Base-by-base conservation (phyloP, 169 alveolate species). In the Plasmodium coatneyi region DNA sequence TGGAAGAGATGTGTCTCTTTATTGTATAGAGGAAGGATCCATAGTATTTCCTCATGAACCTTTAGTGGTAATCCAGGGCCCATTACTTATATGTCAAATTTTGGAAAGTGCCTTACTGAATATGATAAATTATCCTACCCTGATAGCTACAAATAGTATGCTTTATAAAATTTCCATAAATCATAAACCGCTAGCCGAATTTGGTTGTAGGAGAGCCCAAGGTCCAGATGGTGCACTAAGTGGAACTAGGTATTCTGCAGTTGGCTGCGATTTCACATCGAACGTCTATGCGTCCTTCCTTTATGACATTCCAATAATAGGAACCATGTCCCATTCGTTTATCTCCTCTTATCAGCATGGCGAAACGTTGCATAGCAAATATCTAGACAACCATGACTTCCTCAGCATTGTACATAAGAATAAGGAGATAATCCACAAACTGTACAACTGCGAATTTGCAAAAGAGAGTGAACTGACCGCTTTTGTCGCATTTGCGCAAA, bases 151-250 rank as follows among this genome's bases (percentile, higher is more conserved):
- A 19, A 97, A 97, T 79, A 98, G 97, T 41, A 71, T 96, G 60
- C 36, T 32, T 49, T 22, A 76, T 80, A 79, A 80, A 78, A 49
- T 92, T 41, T 81, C 92, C 7, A 84, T 66, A 80, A 86, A 66
- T 82, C 39, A 97, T 93, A 97, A 97, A 83, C 84, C 93, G 36
- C 92, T 96, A 60, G 98, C 98, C 66, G 98, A 97, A 90, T 95
- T 97, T 92, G 98, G 98, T 32, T 80, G 96, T 32, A 91, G 98
- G 92, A 92, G 98, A 82, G 98, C 98, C 30, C 95, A 97, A 92
- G 99, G 99, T 9, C 99, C 99, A n/a, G 98, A 98, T 95, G 99
- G 99, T 7, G 99, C 98, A 12, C 60, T 98, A 80, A 95, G 98
- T 36, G 99, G 99, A 25, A 95, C 96, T n/a, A 93, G 97, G 39